Percentiles rank a stretch among this genome's conserved stretches.
Evolutionary conservation across 2,329 filamentous ascomycete species (phyloP).

Genomic region (Ceratocystis albifundus): DNA sequence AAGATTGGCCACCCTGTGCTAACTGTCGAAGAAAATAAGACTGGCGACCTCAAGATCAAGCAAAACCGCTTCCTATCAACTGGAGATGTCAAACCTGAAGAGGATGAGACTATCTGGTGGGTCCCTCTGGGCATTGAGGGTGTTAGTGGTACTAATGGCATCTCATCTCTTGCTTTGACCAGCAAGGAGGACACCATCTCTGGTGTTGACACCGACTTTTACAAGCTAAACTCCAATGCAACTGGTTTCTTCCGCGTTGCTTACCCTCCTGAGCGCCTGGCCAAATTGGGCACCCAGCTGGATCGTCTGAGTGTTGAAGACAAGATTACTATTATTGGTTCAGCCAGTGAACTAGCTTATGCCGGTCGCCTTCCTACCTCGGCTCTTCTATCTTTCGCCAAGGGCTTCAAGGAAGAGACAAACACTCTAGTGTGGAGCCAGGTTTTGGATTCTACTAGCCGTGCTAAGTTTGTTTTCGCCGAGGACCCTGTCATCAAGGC

Average conservation of each 20-base stretch:
- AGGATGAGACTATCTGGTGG: constrained; percentile 93
- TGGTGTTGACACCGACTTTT: constrained; percentile 67
- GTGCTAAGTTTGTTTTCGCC: constrained; percentile 74
- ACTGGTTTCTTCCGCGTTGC: constrained; percentile 87
- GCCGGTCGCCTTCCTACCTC: constrained; percentile 75
- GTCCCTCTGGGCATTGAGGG: constrained; percentile 78
- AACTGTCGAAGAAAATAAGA: constrained; percentile 72
- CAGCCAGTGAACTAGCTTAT: constrained; percentile 77
- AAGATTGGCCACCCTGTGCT: constrained; percentile 92
- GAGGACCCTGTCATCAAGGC: constrained; percentile 60
- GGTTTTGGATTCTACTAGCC: constrained; percentile 62
- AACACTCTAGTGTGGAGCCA: constrained; percentile 87
- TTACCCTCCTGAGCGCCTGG: constrained; percentile 73
- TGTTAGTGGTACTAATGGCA: constrained; percentile 51
- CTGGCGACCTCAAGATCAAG: constrained; percentile 66
- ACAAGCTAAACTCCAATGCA: constrained; percentile 85
- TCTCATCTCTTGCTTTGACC: constrained; percentile 57
- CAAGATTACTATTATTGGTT: constrained; percentile 84
- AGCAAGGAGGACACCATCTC: constrained; percentile 65
- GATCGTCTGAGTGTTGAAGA: constrained; percentile 70
- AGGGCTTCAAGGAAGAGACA: constrained; percentile 70
- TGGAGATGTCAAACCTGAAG: constrained; percentile 80
- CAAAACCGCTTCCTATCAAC: constrained; percentile 86
- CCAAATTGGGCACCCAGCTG: constrained; percentile 66
- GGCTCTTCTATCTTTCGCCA: constrained; percentile 68